Evolutionary conservation across 2,329 filamentous ascomycete genomes (phyloP).

Genomic region (Chaetothyriales sp.): DNA sequence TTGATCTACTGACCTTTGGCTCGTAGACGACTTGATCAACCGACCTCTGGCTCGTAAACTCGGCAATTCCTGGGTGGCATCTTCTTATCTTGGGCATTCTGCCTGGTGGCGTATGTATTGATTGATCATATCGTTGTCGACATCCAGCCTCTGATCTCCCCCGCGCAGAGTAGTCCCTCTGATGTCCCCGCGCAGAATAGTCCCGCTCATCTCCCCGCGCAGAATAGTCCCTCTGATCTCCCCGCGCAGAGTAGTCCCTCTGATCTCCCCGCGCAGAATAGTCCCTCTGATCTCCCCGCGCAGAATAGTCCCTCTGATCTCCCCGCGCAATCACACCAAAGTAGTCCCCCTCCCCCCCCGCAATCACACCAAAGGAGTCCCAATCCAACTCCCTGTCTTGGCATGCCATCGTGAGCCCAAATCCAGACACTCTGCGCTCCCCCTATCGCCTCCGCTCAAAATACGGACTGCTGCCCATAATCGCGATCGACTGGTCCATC

Average conservation of each 20-base stretch:
- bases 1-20: too few species aligned
- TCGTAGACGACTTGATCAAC: too few species aligned
- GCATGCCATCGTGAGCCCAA: conserved; percentile 1
- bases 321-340: neutral
- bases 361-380: too few species aligned
- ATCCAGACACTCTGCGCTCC: neutral
- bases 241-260: too few species aligned
- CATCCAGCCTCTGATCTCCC: neutral
- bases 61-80: neutral
- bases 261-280: too few species aligned
- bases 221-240: too few species aligned
- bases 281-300: too few species aligned
- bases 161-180: too few species aligned
- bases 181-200: too few species aligned
- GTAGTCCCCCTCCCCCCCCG: too few species aligned
- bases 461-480: conserved; percentile 75
- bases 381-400: neutral
- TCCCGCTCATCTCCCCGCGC: too few species aligned
- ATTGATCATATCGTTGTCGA: neutral
- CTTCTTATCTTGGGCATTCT: neutral
- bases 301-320: too few species aligned
- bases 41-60: neutral
- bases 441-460: conserved; percentile 76
- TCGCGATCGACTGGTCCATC: conserved; percentile 91
- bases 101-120: neutral